Base-by-base conservation (phyloP, 768 basidiomycete genomes). In the Pholiota conissans region DNA sequence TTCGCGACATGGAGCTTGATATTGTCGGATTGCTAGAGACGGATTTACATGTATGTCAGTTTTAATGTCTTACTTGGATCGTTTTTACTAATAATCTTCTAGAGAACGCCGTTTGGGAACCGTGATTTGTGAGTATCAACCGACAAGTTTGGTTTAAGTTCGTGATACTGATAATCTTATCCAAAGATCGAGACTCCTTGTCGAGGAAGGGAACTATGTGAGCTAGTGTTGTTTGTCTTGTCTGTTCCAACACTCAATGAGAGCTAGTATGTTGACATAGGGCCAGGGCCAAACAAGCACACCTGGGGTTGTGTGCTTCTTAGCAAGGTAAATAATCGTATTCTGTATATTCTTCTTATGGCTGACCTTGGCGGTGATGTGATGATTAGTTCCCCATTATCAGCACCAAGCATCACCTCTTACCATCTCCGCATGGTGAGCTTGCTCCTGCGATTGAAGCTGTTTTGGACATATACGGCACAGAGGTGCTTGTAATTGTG, bases 371-470 rank as follows among this genome's bases (percentile, higher is more conserved):
- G 13, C 32, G n/a, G 10, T 18, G 3, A 35, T 30, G 34, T n/a
- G n/a, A n/a, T n/a, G n/a, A n/a, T 28, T 47, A 93, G 85, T 96
- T 92, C 73, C 93, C 94, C 0, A 95, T 96, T 67, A 78, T 95
- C 63, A 86, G 86, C 62, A 90, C 92, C 1, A 86, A 83, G 13
- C 94, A 95, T 66, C 91, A 95, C 66, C 78, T 95, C 0, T 79
- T 95, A 37, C 93, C 94, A 0, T 95, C 93, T 1, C 94, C 94
- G 18, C 69, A 81, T 55, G 90, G 91, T 7, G 93, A 95, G 69
- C 84, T 95, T 24, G 93, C 92, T 2, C 93, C 93, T 0, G 93
- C 93, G 1, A 95, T 95, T 29, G 90, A 93, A 70, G 93, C 93
- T 3, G 80, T 90, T 2, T 74, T 95, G 13, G 89, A 94, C 51